Conservation (phyloP, 1,284 basidiomycete genomes). For the Exobasidium rhododendri region DNA sequence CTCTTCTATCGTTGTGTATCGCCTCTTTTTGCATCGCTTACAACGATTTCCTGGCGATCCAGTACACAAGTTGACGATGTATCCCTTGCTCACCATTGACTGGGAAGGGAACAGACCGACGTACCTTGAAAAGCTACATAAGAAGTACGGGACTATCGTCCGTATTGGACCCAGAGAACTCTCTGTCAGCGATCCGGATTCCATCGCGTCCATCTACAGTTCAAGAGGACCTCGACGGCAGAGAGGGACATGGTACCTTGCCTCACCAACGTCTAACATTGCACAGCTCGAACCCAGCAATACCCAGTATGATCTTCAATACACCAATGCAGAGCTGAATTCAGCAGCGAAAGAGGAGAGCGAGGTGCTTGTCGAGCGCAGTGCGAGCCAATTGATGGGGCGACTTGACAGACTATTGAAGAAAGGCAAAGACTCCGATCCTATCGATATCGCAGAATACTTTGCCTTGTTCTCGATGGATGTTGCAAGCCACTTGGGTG, state of each 20-base stretch:
- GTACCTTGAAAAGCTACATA: conserved; percentile 18
- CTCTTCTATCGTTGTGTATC: conserved; percentile 13
- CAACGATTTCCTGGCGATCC: conserved; percentile 21
- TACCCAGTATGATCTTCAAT: conserved; percentile 4
- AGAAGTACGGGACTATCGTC: conserved; percentile 26
- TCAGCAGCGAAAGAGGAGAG: background rate
- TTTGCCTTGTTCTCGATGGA: conserved; percentile 12
- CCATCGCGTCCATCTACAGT: conserved; percentile 20
- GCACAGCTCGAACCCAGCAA: background rate
- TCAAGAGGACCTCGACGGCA: background rate
- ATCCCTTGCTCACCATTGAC: conserved; percentile 18
- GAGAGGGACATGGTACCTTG: conserved; percentile 8
- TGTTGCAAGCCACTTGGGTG: conserved; percentile 5
- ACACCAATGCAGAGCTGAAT: background rate
- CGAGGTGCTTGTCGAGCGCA: background rate
- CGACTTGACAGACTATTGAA: background rate
- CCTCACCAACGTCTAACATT: conserved; percentile 1
- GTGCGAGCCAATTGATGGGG: background rate
- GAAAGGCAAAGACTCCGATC: conserved; percentile 16
- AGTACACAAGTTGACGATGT: conserved; percentile 18
- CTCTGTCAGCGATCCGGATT: conserved; percentile 26
- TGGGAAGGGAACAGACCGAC: conserved; percentile 16
- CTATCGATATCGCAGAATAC: conserved; percentile 25
- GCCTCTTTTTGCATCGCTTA: conserved; percentile 25
- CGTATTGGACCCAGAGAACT: conserved; percentile 26